These are phyloP conservation scores for Diaporthe destruens DNA, from an alignment of 2,329 filamentous ascomycete genomes.

Conservation along the genomic window DNA sequence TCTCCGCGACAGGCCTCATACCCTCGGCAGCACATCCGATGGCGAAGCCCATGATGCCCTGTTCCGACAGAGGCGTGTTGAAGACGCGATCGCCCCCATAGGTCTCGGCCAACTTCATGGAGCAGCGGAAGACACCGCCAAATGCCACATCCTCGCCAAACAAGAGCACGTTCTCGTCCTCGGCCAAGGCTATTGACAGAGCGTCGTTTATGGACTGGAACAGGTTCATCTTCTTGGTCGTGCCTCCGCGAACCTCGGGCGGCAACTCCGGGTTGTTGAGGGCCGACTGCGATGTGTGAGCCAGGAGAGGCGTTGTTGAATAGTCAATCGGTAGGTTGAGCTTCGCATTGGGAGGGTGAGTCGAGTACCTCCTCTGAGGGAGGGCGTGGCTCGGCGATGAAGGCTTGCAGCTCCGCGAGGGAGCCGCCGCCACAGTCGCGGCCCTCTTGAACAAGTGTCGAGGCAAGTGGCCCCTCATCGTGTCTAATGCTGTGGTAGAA, in stretches of 20 bases:
- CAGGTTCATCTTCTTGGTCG: slow-evolving; percentile 90
- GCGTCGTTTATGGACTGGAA: slow-evolving; percentile 96
- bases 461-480: slow-evolving; percentile 31
- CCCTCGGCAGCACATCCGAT: slow-evolving; percentile 76
- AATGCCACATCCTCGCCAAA: slow-evolving; percentile 99
- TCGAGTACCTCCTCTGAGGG: slow-evolving; percentile 59
- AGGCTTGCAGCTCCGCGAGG: slow-evolving; percentile 37
- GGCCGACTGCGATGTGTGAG: slow-evolving; percentile 81
- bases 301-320: slow-evolving; percentile 81
- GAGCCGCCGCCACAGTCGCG: slow-evolving; percentile 33
- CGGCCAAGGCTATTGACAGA: slow-evolving; percentile 82
- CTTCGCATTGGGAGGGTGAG: slow-evolving; percentile 69
- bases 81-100: slow-evolving; percentile 78
- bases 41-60: slow-evolving; percentile 77
- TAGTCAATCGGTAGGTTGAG: slow-evolving; percentile 93
- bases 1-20: slow-evolving; percentile 76
- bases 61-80: slow-evolving; percentile 78
- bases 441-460: slow-evolving; percentile 40
- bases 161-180: slow-evolving; percentile 87
- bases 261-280: slow-evolving; percentile 80
- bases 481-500: not conserved
- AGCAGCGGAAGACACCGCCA: slow-evolving; percentile 77
- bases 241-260: slow-evolving; percentile 71
- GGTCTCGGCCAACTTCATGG: slow-evolving; percentile 74
- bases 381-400: slow-evolving; percentile 39